Conservation (phyloP, 2,329 filamentous ascomycete species). For the Aureobasidium sp. region DNA sequence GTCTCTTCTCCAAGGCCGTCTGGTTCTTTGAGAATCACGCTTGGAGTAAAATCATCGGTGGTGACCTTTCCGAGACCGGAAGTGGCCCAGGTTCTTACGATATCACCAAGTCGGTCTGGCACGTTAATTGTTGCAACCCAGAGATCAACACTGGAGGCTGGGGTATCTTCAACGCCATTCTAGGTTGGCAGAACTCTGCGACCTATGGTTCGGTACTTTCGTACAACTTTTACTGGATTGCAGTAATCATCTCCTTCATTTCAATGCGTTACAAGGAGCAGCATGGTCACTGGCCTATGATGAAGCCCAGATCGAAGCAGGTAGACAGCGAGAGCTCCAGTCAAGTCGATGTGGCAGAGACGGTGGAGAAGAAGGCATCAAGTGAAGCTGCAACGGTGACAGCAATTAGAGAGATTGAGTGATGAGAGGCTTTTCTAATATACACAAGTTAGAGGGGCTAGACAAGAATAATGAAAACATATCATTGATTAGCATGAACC, state of each 20-base stretch:
- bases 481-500: not conserved
- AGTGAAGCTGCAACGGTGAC: constrained; percentile 16
- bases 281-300: constrained; percentile 42
- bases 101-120: constrained; percentile 71
- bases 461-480: not conserved
- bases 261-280: constrained; percentile 61
- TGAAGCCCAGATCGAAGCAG: constrained; percentile 22
- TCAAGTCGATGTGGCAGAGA: constrained; percentile 18
- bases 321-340: constrained; percentile 19
- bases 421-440: not conserved
- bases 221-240: constrained; percentile 82
- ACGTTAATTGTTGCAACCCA: constrained; percentile 78
- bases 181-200: constrained; percentile 84
- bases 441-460: not conserved
- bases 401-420: constrained; percentile 20
- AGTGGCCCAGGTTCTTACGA: constrained; percentile 71
- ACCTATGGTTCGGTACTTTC: constrained; percentile 81
- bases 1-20: constrained; percentile 69
- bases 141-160: constrained; percentile 67
- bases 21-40: constrained; percentile 65
- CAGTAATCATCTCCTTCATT: constrained; percentile 57
- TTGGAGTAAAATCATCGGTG: constrained; percentile 60
- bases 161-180: constrained; percentile 79
- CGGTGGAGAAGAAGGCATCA: constrained; percentile 17
- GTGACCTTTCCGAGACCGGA: constrained; percentile 56